Conservation (phyloP, 176 grass and related monocot genomes). For the Hordeum marinum region DNA sequence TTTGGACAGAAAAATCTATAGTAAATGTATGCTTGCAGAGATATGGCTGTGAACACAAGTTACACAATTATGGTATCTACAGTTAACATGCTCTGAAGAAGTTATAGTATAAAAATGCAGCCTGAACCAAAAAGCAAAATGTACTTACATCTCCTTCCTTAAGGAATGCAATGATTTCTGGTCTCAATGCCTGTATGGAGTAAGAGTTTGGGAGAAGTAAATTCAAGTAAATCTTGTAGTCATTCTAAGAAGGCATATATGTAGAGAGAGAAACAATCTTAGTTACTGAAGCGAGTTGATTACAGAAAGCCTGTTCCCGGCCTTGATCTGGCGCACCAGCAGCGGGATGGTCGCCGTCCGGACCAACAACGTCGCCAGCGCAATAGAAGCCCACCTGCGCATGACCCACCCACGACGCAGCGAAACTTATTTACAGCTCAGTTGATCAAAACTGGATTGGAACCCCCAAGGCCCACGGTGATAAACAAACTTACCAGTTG, state of each 20-base stretch:
- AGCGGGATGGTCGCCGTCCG: conserved; percentile 18
- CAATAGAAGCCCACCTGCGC: conserved; percentile 81
- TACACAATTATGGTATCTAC: background rate
- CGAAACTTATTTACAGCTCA: background rate
- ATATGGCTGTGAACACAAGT: background rate
- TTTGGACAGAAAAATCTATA: background rate
- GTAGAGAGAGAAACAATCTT: background rate
- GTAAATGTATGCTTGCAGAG: background rate
- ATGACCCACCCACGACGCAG: background rate
- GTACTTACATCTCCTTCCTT: conserved; percentile 45
- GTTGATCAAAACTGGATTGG: background rate
- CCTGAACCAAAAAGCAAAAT: background rate
- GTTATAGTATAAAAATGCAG: conserved; percentile 7
- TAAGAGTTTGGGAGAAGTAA: conserved; percentile 10
- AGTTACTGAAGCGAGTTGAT: background rate
- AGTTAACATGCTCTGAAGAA: background rate
- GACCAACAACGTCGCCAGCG: conserved; percentile 57
- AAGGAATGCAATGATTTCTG: conserved; percentile 60
- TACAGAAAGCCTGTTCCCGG: too few relatives aligned
- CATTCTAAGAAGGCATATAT: background rate
- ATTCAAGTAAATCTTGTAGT: background rate
- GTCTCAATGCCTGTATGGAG: conserved; percentile 48
- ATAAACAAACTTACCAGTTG: conserved; percentile 49
- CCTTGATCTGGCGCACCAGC: too few relatives aligned
- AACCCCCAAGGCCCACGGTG: background rate